A percentile compares a stretch with the other conserved stretches of the same genome.
Conservation (phyloP, 176 grass and related monocot genomes). For the Paspalum notatum region DNA sequence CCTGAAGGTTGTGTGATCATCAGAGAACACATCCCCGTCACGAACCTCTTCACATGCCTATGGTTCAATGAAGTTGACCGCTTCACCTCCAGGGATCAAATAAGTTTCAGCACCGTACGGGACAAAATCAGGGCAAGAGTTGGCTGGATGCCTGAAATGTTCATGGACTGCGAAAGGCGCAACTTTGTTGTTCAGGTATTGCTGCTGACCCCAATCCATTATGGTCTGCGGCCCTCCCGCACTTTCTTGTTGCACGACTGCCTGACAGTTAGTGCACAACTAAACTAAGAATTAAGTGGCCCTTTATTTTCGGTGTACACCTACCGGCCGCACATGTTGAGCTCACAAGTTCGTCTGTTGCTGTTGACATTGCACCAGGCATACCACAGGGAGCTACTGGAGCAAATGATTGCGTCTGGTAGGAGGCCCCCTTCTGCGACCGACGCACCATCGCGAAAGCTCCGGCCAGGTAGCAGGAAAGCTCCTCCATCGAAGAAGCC, state of each 20-base stretch:
- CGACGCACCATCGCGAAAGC: constrained; percentile 33
- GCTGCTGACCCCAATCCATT: neutral
- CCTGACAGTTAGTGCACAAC: neutral
- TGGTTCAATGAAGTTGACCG: constrained; percentile 99
- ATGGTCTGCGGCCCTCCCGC: neutral
- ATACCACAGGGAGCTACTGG: constrained; percentile 89
- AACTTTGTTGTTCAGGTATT: constrained; percentile 96
- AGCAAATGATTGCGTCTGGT: constrained; percentile 63
- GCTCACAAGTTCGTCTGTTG: neutral
- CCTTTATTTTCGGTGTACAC: constrained; percentile 11
- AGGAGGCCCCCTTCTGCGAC: constrained; percentile 34
- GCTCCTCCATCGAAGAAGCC: constrained; percentile 57
- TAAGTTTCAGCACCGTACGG: constrained; percentile 94
- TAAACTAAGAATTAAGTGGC: neutral
- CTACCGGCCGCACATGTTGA: constrained; percentile 25
- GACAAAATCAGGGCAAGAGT: constrained; percentile 87
- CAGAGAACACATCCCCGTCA: constrained; percentile 90
- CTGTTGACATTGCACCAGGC: constrained; percentile 56
- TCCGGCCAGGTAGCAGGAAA: constrained; percentile 42
- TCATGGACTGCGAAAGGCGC: constrained; percentile 89
- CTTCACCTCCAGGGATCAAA: constrained; percentile 94
- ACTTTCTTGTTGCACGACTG: constrained; percentile 12
- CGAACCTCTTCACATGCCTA: constrained; percentile 94
- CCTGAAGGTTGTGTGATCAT: constrained; percentile 99
- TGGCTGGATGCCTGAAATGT: constrained; percentile 84